Evolutionary conservation across 306 rosid genomes (phyloP).

Genomic region (Potentilla sterilis): DNA sequence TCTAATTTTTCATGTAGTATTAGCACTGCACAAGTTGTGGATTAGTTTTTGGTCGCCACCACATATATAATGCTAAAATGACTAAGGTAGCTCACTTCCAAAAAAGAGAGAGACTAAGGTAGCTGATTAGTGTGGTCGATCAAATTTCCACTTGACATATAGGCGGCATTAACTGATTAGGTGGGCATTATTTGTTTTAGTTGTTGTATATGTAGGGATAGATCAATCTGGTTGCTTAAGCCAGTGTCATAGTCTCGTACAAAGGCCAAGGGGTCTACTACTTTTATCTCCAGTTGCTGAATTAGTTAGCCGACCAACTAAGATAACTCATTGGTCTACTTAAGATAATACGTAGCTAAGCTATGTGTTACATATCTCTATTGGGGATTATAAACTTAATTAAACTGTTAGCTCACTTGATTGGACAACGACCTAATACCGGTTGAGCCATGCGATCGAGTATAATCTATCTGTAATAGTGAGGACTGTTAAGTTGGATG

Average conservation of each 20-base stretch:
- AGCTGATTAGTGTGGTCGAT: background rate
- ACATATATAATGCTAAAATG: background rate
- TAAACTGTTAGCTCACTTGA: background rate
- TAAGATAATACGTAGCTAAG: background rate
- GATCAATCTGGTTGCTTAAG: background rate
- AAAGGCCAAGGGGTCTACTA: slow-evolving; percentile 10
- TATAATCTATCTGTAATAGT: background rate
- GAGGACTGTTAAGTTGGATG: background rate
- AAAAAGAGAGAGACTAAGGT: background rate
- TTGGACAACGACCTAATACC: background rate
- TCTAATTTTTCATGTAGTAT: too few species aligned
- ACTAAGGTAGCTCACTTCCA: background rate
- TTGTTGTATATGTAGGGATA: background rate
- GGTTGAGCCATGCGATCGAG: background rate
- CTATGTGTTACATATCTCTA: background rate
- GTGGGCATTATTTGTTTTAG: background rate
- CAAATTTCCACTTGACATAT: background rate
- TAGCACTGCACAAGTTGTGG: background rate
- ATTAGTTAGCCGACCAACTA: slow-evolving; percentile 31
- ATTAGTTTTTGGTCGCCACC: background rate
- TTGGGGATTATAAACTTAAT: background rate
- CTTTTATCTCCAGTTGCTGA: background rate
- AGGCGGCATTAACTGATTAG: background rate
- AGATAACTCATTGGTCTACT: background rate
- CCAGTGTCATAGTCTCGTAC: background rate